Base-by-base conservation (phyloP, 768 basidiomycete species). In the Rhodotorula toruloides region DNA sequence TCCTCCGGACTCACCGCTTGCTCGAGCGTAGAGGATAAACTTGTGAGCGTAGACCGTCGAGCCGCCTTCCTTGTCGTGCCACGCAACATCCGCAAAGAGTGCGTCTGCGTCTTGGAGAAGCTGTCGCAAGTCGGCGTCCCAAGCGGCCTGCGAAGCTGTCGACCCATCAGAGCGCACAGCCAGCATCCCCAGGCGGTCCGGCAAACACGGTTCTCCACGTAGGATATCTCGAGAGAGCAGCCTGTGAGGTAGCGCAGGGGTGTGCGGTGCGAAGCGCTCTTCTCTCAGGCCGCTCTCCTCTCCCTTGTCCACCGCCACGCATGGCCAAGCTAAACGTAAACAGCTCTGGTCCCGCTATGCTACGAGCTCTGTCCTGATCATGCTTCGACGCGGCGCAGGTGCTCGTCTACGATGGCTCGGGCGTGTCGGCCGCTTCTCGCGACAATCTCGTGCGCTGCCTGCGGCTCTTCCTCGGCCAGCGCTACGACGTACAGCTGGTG, bases 11-110 rank as follows among this genome's bases (percentile, higher is more conserved):
- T 16, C 8, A 63, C 69, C 70, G 9, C 62, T 58, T 0, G 70
- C 65, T 31, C 70, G 48, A 16, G 63, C 66, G 47, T 61, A 71
- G 19, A 72, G 53, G 39, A 72, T 56, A 25, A 39, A 58, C 37
- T 72, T 68, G 71, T 72, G 66, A 5, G 61, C 71, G 29, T 53
- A 29, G 7, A 55, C 42, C 3, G 31, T 3, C 54, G n/a, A 39
- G 22, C 19, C 39, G 13, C 19, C 25, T 4, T 74, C 79, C 0
- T 76, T 76, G 27, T 87, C 81, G 76, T 86, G 85, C 93, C 94
- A 98, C n/a, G 90, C 85, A 56, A 98, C 91, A 79, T 98, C 94
- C n/a, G 89, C 88, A 75, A 92, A 98, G 62, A 90, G 83, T 1
- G 19, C 77, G 88, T 88, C n/a, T 4, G 91, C 87, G 58, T 86